phyloP scores from a whole-genome alignment of 345 rosid species.

The Citrus inodora region DNA sequence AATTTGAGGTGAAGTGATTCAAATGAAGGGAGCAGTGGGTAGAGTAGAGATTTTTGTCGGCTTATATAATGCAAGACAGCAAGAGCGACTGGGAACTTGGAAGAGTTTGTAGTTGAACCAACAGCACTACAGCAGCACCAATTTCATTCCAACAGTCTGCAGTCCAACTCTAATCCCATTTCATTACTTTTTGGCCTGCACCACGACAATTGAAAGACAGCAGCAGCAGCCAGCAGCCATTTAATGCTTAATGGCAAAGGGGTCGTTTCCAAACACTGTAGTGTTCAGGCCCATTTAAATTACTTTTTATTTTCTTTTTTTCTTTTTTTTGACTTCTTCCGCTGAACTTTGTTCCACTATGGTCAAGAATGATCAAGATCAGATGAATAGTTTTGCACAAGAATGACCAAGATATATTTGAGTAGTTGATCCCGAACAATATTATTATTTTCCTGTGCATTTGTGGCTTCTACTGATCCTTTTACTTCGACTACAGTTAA shows the following conservation, averaged over 20 bases:
- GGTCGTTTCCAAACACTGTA: neutral
- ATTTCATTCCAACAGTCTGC: neutral
- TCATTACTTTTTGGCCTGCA: neutral
- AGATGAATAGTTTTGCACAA: neutral
- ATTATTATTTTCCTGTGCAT: neutral
- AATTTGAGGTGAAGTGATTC: neutral
- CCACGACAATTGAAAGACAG: slow-evolving; percentile 8
- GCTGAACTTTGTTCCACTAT: neutral
- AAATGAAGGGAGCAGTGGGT: neutral
- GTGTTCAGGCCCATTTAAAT: neutral
- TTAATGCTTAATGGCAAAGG: slow-evolving; percentile 17
- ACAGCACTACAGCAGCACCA: neutral
- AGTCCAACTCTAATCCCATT: neutral
- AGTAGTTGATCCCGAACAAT: neutral
- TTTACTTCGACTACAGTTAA: neutral
- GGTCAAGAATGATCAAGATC: neutral
- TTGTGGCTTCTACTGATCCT: neutral
- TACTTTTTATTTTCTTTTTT: neutral
- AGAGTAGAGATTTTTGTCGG: neutral
- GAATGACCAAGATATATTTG: too few relatives aligned
- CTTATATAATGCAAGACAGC: neutral
- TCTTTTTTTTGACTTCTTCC: neutral
- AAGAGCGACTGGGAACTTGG: neutral
- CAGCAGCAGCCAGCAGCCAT: slow-evolving; percentile 5
- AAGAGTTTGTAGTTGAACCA: neutral